These are phyloP conservation scores for Diaporthe caulivora DNA, from an alignment of 2,329 filamentous ascomycete species.

Conservation along the genomic window DNA sequence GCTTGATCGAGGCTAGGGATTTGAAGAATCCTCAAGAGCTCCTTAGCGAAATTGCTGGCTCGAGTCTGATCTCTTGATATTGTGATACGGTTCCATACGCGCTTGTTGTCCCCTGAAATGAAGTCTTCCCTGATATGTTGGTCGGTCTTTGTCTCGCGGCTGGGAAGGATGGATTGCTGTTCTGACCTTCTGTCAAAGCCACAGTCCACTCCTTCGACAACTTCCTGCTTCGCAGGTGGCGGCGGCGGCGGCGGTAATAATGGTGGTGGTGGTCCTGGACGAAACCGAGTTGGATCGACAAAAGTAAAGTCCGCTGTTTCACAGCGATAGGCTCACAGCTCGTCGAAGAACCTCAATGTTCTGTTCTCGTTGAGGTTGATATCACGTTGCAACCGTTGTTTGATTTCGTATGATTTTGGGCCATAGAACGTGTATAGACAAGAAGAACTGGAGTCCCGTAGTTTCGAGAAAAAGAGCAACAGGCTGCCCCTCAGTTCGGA, in stretches of 20 bases:
- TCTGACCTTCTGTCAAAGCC: too few relatives aligned
- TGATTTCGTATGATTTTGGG: neutral
- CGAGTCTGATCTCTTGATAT: neutral
- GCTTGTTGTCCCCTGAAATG: neutral
- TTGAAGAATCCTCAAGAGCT: neutral
- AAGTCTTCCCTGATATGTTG: neutral
- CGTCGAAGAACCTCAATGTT: neutral
- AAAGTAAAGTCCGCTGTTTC: too few relatives aligned
- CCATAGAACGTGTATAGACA: neutral
- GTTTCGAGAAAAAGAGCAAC: neutral
- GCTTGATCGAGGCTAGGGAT: neutral
- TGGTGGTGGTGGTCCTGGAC: too few relatives aligned
- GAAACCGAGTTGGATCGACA: too few relatives aligned
- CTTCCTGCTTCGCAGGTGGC: too few relatives aligned
- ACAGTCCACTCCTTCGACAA: too few relatives aligned
- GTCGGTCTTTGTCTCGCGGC: neutral
- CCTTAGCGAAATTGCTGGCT: neutral
- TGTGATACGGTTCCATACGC: neutral
- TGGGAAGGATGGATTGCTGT: too few relatives aligned
- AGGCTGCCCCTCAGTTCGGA: neutral
- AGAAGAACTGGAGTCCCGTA: neutral
- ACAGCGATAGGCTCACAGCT: neutral
- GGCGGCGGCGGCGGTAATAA: too few relatives aligned
- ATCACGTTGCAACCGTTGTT: neutral
- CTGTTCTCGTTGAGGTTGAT: neutral